A percentile compares a stretch with the other conserved stretches of the same genome.
These are phyloP conservation scores for Plenodomus tracheiphilus DNA, from an alignment of 2,329 filamentous ascomycete species.

Conservation along the genomic window DNA sequence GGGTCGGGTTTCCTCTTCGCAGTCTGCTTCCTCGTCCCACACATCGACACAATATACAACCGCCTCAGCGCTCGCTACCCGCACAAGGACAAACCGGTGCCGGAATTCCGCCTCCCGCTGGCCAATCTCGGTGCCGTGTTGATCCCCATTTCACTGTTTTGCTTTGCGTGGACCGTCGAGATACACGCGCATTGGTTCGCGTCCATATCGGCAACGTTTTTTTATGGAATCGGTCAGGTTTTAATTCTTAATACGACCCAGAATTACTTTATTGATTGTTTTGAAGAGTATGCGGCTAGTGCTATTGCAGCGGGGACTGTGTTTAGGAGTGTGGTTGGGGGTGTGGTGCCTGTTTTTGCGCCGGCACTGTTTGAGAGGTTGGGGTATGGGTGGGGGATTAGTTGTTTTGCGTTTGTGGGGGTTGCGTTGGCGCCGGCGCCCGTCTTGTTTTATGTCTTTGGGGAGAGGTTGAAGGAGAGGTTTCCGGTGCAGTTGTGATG, in stretches of 20 bases:
- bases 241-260: constrained; percentile 58
- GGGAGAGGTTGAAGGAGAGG: constrained; percentile 50
- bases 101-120: constrained; percentile 51
- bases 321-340: constrained; percentile 52
- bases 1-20: constrained; percentile 50
- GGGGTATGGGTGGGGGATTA: constrained; percentile 57
- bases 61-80: constrained; percentile 46
- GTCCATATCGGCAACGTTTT: constrained; percentile 49
- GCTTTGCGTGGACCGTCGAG: constrained; percentile 49
- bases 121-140: constrained; percentile 52
- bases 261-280: constrained; percentile 59
- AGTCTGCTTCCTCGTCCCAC: constrained; percentile 52
- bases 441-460: constrained; percentile 54
- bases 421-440: constrained; percentile 55
- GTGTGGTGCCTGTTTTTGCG: constrained; percentile 52
- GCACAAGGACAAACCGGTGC: constrained; percentile 45
- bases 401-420: constrained; percentile 51
- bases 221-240: constrained; percentile 58
- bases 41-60: constrained; percentile 55
- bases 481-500: constrained; percentile 34
- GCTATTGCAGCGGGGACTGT: constrained; percentile 56
- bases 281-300: constrained; percentile 55
- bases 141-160: constrained; percentile 50
- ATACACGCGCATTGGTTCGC: constrained; percentile 47
- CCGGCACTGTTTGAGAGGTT: constrained; percentile 49